Evolutionary conservation across 176 grass and related monocot species (phyloP).

Genomic region (Themeda triandra): DNA sequence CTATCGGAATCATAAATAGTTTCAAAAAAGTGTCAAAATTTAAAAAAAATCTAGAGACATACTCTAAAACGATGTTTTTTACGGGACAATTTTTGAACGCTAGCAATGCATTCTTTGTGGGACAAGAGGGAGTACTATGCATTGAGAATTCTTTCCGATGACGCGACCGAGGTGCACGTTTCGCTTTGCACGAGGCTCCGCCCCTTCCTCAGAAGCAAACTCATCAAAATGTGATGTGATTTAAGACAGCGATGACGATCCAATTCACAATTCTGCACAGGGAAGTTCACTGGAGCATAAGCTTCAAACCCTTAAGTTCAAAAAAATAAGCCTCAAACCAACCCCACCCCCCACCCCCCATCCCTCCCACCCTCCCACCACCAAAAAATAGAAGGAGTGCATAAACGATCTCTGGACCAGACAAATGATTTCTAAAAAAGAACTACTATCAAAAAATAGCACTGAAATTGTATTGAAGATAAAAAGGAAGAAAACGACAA

Average conservation of each 20-base stretch:
- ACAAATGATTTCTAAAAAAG: neutral
- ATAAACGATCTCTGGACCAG: neutral
- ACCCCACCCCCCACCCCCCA: too few relatives aligned
- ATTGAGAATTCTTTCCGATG: neutral
- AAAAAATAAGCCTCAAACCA: neutral
- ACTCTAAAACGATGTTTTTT: too few relatives aligned
- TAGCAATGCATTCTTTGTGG: too few relatives aligned
- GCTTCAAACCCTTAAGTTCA: too few relatives aligned
- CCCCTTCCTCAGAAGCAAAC: too few relatives aligned
- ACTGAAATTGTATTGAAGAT: neutral
- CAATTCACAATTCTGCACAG: neutral
- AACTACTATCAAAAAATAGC: neutral
- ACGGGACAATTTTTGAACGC: too few relatives aligned
- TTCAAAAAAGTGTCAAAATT: neutral
- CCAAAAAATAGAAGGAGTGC: neutral
- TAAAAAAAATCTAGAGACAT: too few relatives aligned
- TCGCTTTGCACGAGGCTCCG: neutral
- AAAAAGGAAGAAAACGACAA: neutral
- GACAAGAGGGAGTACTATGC: too few relatives aligned
- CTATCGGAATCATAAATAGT: too few relatives aligned
- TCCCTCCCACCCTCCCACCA: neutral
- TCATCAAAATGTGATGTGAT: neutral
- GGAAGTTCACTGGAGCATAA: neutral
- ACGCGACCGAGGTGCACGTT: neutral
- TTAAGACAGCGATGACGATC: neutral